Percentiles rank a stretch among this genome's conserved stretches.
These are phyloP conservation scores for Amphirosellinia nigrospora DNA, from an alignment of 495 filamentous ascomycete species.

Conservation along the genomic window DNA sequence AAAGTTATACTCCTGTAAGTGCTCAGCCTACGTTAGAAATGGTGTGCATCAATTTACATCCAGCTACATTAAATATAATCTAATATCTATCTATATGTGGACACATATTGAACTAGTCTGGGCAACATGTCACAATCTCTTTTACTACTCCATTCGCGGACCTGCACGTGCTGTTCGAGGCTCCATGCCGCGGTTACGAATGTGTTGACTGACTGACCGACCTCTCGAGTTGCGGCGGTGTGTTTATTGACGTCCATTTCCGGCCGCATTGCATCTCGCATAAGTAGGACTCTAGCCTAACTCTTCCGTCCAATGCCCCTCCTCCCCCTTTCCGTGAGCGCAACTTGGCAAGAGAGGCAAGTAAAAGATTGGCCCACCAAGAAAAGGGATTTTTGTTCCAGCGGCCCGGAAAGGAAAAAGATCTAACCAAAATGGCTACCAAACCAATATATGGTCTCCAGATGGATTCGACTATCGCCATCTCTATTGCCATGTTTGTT, in stretches of 20 bases:
- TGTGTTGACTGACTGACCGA: slow-evolving; percentile 15
- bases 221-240: slow-evolving; percentile 15
- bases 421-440: background rate
- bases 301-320: background rate
- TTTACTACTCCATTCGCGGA: background rate
- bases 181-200: background rate
- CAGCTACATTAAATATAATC: no score
- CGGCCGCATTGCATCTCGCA: slow-evolving; percentile 7
- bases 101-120: background rate
- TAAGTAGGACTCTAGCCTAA: background rate
- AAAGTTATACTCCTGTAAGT: no score
- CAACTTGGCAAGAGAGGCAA: background rate
- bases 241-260: slow-evolving; percentile 23
- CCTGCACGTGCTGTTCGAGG: slow-evolving; percentile 2
- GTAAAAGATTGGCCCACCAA: slow-evolving; percentile 9
- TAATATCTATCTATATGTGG: background rate
- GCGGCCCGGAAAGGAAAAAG: slow-evolving; percentile 2
- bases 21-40: background rate
- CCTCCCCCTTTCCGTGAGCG: slow-evolving; percentile 17
- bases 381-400: background rate
- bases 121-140: background rate
- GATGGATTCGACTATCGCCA: background rate
- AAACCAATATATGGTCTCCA: background rate
- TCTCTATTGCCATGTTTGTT: slow-evolving; percentile 11
- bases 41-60: background rate